Evolutionary conservation across 768 basidiomycete species (phyloP), one percentile per base, ranked within the genome.

Genomic region (Amanita thiersii): DNA sequence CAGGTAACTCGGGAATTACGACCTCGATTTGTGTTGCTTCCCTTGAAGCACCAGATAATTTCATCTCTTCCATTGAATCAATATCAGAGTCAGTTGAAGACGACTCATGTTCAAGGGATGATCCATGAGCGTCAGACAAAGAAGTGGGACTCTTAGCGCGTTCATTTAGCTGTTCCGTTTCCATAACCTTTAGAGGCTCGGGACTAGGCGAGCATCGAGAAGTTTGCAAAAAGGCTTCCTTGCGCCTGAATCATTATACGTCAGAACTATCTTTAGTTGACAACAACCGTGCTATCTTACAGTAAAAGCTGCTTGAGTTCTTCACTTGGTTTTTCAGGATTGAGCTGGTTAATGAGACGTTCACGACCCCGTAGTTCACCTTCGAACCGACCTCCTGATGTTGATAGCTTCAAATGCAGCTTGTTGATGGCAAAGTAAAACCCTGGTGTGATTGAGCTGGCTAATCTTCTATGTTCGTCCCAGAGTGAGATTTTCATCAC

Each of bases 401-500:
- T 40, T 26, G 55, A 65, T 23, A 57, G 50, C 49, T 62, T 70
- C 45, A 83, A 44, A 17, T 75, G 66, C 40, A 85, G 47, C 40
- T 76, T 77, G 29, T 62, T 61, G 33, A 86, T 68, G 7, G 55
- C 51, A 47, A 72, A 74, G 43, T 63, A 66, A 5, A 62, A 54
- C 10, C 77, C 75, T 11, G 53, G 46, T 25, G 48, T 44, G 9
- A 79, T 51, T 10, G 53, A 54, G 32, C 61, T 59, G 8, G 65
- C 65, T 33, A 57, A 60, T 29, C 60, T 57, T 10, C 50, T 55
- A 50, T 82, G 79, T 6, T 56, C 58, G 18, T 75, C 69, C n/a
- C 61, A 61, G 17, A 84, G 56, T 8, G 58, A 55, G 32, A 85
- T 65, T 46, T 70, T 75, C 41, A 80, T 52, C 18, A 81, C 62